Conservation (phyloP, 2,329 filamentous ascomycete genomes). For the Aureobasidium sp. region DNA sequence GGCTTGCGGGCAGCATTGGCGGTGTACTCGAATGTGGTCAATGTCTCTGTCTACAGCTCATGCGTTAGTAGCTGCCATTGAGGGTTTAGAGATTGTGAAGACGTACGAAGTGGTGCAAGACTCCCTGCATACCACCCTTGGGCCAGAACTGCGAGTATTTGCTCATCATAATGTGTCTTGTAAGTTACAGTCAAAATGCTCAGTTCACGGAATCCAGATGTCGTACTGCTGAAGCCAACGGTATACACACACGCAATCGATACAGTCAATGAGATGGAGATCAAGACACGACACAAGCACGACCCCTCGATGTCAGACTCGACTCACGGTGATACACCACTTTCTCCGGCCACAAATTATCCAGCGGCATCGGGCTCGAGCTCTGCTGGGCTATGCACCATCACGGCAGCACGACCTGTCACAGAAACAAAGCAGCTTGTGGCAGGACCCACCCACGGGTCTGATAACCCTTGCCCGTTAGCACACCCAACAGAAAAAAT, state of each 20-base stretch:
- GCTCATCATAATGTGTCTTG: slow-evolving; percentile 2
- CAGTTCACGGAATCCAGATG: neutral
- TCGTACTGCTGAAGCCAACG: neutral
- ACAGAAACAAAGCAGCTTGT: neutral
- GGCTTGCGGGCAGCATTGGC: slow-evolving; percentile 19
- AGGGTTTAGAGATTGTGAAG: neutral
- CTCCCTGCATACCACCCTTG: slow-evolving; percentile 20
- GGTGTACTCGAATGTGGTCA: slow-evolving; percentile 33
- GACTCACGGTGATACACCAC: neutral
- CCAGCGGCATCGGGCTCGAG: neutral
- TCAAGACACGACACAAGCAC: neutral
- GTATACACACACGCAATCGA: neutral
- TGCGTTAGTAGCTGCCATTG: neutral
- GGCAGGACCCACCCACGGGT: neutral
- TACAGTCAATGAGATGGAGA: neutral
- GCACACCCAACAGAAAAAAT: neutral
- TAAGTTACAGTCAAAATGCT: neutral
- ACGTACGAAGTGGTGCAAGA: slow-evolving; percentile 23
- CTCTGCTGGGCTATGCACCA: neutral
- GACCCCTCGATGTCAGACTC: neutral
- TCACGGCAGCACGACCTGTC: neutral
- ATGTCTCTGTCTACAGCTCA: slow-evolving; percentile 27
- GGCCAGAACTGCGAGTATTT: slow-evolving; percentile 22
- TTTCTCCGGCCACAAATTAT: neutral
- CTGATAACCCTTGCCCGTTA: slow-evolving; percentile 5